phyloP scores from a whole-genome alignment of 768 basidiomycete species.

The Ramaria sp. region DNA sequence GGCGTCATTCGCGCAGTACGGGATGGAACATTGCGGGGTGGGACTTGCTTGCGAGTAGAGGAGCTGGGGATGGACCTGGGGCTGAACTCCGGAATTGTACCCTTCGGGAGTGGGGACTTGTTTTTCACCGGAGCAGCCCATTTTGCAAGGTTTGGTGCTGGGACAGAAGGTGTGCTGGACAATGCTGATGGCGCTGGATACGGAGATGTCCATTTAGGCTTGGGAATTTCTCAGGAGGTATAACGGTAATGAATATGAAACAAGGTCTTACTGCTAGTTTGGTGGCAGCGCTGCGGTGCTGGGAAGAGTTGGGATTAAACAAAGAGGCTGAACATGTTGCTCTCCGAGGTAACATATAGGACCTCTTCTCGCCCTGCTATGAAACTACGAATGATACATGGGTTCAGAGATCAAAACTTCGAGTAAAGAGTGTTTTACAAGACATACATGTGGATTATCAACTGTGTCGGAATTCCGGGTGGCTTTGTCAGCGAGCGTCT shows the following conservation, averaged over 20 bases:
- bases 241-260: neutral
- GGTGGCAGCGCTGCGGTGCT: conserved; percentile 1
- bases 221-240: neutral
- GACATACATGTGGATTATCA: too few species aligned
- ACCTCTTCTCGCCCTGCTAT: too few species aligned
- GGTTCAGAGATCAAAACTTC: too few species aligned
- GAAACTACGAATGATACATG: too few species aligned
- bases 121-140: neutral
- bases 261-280: neutral
- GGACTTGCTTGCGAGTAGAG: too few species aligned
- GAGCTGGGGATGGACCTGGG: too few species aligned
- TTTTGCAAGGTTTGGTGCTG: neutral
- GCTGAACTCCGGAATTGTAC: too few species aligned
- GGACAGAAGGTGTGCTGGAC: neutral
- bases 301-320: neutral
- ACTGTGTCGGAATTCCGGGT: too few species aligned
- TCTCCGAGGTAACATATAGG: conserved; percentile 3
- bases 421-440: too few species aligned
- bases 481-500: too few species aligned
- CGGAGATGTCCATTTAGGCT: conserved; percentile 1
- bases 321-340: neutral
- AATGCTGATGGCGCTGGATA: neutral
- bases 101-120: neutral
- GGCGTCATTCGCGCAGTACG: neutral
- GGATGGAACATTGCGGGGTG: too few species aligned